Percentiles rank a stretch among this genome's conserved stretches.
Evolutionary conservation across 2,329 filamentous ascomycete genomes (phyloP).

Genomic region (Madurella fahalii): DNA sequence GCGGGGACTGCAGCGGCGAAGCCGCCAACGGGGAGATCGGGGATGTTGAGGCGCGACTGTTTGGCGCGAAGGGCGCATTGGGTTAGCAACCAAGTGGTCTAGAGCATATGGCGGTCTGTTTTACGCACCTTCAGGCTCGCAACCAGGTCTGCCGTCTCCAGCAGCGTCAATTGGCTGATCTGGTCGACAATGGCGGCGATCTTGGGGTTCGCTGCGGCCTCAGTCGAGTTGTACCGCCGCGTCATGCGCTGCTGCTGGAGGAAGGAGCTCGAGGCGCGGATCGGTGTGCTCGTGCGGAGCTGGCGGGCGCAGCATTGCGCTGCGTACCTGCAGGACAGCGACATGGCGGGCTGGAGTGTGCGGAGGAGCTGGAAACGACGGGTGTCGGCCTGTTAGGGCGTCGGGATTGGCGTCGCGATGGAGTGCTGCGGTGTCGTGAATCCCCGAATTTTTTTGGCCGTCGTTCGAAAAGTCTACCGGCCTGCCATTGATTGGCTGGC

Average conservation of each 20-base stretch:
- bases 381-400: constrained; percentile 13
- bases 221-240: constrained; percentile 86
- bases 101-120: not conserved
- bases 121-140: constrained; percentile 80
- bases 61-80: constrained; percentile 4
- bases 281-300: constrained; percentile 47
- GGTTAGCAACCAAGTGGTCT: not conserved
- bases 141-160: constrained; percentile 96
- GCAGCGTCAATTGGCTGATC: constrained; percentile 94
- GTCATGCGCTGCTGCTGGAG: constrained; percentile 46
- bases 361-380: not conserved
- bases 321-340: constrained; percentile 59
- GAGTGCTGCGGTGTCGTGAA: constrained; percentile 18
- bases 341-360: constrained; percentile 45
- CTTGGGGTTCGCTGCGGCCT: constrained; percentile 77
- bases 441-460: constrained; percentile 26
- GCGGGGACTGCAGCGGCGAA: constrained; percentile 69
- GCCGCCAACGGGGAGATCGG: constrained; percentile 90
- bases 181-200: constrained; percentile 94
- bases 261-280: constrained; percentile 40
- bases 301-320: constrained; percentile 62
- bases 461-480: constrained; percentile 24
- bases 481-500: constrained; percentile 18
- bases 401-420: constrained; percentile 17
- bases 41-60: constrained; percentile 92